These are phyloP conservation scores for Rhizoctonia solani DNA, from an alignment of 1,284 basidiomycete species.

Conservation along the genomic window DNA sequence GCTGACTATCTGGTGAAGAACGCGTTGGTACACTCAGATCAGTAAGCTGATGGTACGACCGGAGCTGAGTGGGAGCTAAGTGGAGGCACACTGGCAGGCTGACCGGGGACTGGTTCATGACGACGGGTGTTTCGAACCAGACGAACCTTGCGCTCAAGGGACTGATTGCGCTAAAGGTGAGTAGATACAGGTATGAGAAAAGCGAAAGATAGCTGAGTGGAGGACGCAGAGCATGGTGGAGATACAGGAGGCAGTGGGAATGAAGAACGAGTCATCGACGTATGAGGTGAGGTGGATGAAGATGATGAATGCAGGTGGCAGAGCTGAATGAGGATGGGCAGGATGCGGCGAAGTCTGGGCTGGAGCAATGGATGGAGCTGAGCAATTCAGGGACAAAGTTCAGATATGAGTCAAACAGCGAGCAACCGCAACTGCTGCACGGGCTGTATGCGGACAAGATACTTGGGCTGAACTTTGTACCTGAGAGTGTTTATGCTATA, in stretches of 20 bases:
- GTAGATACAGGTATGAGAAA: not conserved
- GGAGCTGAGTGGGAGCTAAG: too few species aligned
- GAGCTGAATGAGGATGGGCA: too few species aligned
- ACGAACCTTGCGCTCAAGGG: slow-evolving; percentile 27
- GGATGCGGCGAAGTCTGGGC: slow-evolving; percentile 10
- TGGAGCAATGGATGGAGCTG: slow-evolving; percentile 20
- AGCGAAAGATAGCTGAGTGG: not conserved
- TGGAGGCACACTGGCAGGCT: too few species aligned
- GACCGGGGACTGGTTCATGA: too few species aligned
- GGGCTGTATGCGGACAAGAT: too few species aligned
- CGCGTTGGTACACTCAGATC: not conserved
- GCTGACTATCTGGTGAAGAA: slow-evolving; percentile 7
- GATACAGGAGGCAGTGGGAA: slow-evolving; percentile 21
- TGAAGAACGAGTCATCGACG: too few species aligned
- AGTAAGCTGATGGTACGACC: too few species aligned
- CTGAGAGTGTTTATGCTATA: slow-evolving; percentile 14
- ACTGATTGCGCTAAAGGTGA: slow-evolving; percentile 7
- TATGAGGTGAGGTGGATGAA: too few species aligned
- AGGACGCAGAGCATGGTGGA: slow-evolving; percentile 17
- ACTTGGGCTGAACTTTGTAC: slow-evolving; percentile 23
- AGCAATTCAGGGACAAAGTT: slow-evolving; percentile 15
- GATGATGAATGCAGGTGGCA: too few species aligned
- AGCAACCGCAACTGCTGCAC: too few species aligned
- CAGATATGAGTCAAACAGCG: slow-evolving; percentile 6
- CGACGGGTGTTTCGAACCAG: too few species aligned